phyloP scores from a whole-genome alignment of 352 stramenopile genomes.

The Phytophthora aleatoria region DNA sequence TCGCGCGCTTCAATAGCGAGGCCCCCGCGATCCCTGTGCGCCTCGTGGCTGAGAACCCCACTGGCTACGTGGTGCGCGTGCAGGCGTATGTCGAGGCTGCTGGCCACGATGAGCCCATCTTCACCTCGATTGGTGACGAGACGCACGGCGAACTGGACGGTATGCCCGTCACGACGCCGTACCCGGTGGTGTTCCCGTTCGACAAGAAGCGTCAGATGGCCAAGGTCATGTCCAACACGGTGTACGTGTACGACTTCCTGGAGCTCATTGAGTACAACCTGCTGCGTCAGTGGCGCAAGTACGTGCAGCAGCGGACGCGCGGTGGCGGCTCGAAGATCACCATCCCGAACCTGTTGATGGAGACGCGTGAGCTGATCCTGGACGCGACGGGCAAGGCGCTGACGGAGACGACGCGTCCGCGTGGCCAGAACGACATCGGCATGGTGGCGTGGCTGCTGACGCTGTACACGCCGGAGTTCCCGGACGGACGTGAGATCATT shows the following conservation, averaged over 20 bases:
- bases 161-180: slow-evolving; percentile 94
- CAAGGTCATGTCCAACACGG: slow-evolving; percentile 96
- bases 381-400: slow-evolving; percentile 71
- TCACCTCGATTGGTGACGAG: slow-evolving; percentile 90
- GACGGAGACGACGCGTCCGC: slow-evolving; percentile 72
- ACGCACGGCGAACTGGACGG: slow-evolving; percentile 94
- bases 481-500: slow-evolving; percentile 95
- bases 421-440: slow-evolving; percentile 98
- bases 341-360: slow-evolving; percentile 93
- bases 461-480: slow-evolving; percentile 98
- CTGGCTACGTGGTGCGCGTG: slow-evolving; percentile 98
- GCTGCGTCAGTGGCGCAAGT: slow-evolving; percentile 94
- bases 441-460: slow-evolving; percentile 99
- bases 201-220: slow-evolving; percentile 93
- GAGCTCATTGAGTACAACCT: slow-evolving; percentile 98
- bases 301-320: slow-evolving; percentile 77
- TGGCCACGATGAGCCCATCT: slow-evolving; percentile 82
- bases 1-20: slow-evolving; percentile 92
- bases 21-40: slow-evolving; percentile 95
- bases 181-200: slow-evolving; percentile 96
- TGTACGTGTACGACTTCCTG: slow-evolving; percentile 99
- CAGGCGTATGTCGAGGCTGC: slow-evolving; percentile 99
- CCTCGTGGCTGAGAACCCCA: slow-evolving; percentile 97
- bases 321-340: slow-evolving; percentile 65
- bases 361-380: slow-evolving; percentile 95